Conservation (phyloP, 495 filamentous ascomycete genomes). For the Hypomontagnella submonticulosa region DNA sequence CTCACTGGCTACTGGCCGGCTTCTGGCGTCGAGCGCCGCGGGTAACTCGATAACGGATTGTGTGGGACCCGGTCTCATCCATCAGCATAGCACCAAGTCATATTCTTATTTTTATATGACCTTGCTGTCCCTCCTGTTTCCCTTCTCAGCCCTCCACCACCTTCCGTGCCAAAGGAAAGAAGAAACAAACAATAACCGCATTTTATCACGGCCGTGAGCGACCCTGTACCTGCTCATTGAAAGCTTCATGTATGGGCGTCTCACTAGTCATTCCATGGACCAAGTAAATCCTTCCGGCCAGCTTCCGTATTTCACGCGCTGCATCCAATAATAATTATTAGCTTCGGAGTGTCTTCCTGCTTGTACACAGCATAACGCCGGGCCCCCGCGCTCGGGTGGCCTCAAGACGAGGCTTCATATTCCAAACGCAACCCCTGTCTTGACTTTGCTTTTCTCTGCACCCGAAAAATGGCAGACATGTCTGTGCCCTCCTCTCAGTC, state of each 20-base stretch:
- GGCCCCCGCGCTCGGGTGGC: constrained; percentile 23
- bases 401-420: constrained; percentile 27
- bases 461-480: constrained; percentile 30
- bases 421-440: constrained; percentile 25
- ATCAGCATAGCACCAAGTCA: constrained; percentile 28
- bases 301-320: constrained; percentile 39
- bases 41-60: constrained; percentile 39
- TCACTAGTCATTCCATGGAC: constrained; percentile 46
- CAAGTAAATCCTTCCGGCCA: constrained; percentile 40
- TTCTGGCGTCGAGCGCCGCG: constrained; percentile 31
- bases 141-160: constrained; percentile 13
- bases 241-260: constrained; percentile 29
- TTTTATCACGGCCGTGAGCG: constrained; percentile 29
- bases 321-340: constrained; percentile 45
- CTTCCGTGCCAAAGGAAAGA: background rate
- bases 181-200: constrained; percentile 3
- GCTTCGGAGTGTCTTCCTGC: constrained; percentile 25
- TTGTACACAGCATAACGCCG: constrained; percentile 22
- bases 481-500: constrained; percentile 42
- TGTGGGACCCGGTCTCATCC: constrained; percentile 38
- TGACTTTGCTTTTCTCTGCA: constrained; percentile 48
- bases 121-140: constrained; percentile 23
- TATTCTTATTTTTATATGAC: constrained; percentile 34
- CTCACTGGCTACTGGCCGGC: constrained; percentile 23
- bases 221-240: constrained; percentile 4